Evolutionary conservation across 495 filamentous ascomycete genomes (phyloP), one percentile per base, ranked within the genome.

Genomic region (Neurospora hispaniola): DNA sequence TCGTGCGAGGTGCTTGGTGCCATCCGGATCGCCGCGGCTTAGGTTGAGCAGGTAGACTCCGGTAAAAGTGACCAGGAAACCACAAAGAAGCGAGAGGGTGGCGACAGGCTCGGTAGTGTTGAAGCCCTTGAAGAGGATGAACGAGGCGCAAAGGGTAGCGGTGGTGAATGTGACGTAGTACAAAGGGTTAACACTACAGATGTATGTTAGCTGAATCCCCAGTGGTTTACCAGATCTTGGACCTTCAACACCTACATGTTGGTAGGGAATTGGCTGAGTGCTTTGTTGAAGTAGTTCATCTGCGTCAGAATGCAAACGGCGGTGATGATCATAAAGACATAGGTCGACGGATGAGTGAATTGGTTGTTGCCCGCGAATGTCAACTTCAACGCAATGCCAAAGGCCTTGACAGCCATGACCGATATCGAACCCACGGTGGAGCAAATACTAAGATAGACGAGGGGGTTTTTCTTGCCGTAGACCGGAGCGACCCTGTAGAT

Each of bases 141-240:
- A 98, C 20, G 94, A 97, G 48, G 96, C 96, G 81, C 91, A 90
- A 69, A 99, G 88, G 18, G 96, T 99, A 42, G 91, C 93, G 7
- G 96, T 98, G 6, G 96, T 99, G 82, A 99, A 99, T n/a, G 95
- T 98, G 70, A 99, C 96, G 81, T 99, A 99, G 86, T 99, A 99
- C 42, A 99, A 89, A 1, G 96, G 96, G 79, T 98, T 99, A 43
- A 99, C 96, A 76, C 96, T 99, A 76, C 18, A 41, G n/a, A 76
- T 9, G 69, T 0, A 54, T n/a, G 73, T 87, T 77, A 86, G 81
- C 69, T 59, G 4, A 62, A 71, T 71, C 27, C 35, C 23, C 4
- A 44, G 48, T 31, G 42, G 16, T 90, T 82, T 31, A 2, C 6
- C 14, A 43, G 39, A 18, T 20, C 7, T 10, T 20, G 16, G 16